Evolutionary conservation across 495 filamentous ascomycete species (phyloP).

Genomic region (Neurospora intermedia): DNA sequence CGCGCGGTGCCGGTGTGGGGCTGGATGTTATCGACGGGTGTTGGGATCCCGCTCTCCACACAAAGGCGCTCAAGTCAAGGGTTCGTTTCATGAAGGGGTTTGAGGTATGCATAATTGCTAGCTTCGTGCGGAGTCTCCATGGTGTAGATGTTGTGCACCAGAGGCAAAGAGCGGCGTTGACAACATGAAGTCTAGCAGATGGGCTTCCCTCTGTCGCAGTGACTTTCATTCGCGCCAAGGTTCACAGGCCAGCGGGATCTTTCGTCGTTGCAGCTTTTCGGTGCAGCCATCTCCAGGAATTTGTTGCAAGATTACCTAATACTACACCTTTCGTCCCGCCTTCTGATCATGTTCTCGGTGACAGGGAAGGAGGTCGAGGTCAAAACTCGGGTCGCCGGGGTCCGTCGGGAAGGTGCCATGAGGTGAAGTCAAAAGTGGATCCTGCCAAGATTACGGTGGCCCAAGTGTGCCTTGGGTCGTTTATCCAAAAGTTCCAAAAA

Average conservation of each 20-base stretch:
- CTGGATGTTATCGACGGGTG: constrained; percentile 7
- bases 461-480: too few species aligned
- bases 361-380: neutral
- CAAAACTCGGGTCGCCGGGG: neutral
- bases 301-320: neutral
- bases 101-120: constrained; percentile 31
- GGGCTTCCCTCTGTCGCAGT: constrained; percentile 34
- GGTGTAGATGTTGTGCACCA: constrained; percentile 30
- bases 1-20: constrained; percentile 1
- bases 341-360: neutral
- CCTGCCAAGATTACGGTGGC: neutral
- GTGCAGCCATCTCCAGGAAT: neutral
- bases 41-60: constrained; percentile 15
- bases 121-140: constrained; percentile 25
- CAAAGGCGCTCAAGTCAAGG: constrained; percentile 28
- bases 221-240: constrained; percentile 33
- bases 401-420: neutral
- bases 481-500: too few species aligned
- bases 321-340: neutral
- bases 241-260: constrained; percentile 26
- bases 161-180: constrained; percentile 22
- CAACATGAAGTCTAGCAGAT: constrained; percentile 31
- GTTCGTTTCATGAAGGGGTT: constrained; percentile 27
- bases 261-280: constrained; percentile 2
- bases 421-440: neutral